These are phyloP conservation scores for Tetracladium maxilliforme DNA, from an alignment of 2,329 filamentous ascomycete species.

Conservation along the genomic window DNA sequence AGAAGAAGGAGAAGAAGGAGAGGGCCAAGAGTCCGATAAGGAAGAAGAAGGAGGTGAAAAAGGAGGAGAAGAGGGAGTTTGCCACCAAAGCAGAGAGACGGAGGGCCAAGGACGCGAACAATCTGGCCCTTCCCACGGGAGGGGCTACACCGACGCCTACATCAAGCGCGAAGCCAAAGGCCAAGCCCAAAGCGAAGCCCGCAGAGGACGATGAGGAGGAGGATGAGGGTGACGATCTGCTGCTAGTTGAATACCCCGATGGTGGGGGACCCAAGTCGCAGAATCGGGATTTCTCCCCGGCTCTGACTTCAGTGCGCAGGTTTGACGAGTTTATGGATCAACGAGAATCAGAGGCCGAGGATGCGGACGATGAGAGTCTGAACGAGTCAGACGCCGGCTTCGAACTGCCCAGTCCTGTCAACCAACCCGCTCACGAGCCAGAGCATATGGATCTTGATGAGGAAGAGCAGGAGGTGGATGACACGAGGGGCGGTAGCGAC, in stretches of 20 bases:
- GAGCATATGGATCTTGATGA: too few relatives aligned
- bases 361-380: conserved; percentile 22
- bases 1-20: conserved; percentile 10
- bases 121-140: not conserved
- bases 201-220: conserved; percentile 22
- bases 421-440: conserved; percentile 15
- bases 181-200: conserved; percentile 4
- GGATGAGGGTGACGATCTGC: conserved; percentile 39
- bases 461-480: conserved; percentile 2
- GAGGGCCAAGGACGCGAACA: conserved; percentile 2
- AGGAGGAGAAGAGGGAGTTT: conserved; percentile 16
- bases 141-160: not conserved
- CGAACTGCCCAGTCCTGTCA: conserved; percentile 37
- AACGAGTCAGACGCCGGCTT: conserved; percentile 22
- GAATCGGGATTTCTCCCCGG: not conserved
- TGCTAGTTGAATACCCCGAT: conserved; percentile 45
- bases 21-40: conserved; percentile 12
- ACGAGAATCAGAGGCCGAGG: conserved; percentile 20
- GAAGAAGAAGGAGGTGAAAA: conserved; percentile 8
- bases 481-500: conserved; percentile 10
- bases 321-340: conserved; percentile 1
- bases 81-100: too few relatives aligned
- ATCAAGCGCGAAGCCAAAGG: not conserved
- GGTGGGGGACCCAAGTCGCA: conserved; percentile 19
- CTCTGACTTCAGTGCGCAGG: not conserved